phyloP scores from a whole-genome alignment of 2,329 filamentous ascomycete genomes.

The Lasiodiplodia theobromae region DNA sequence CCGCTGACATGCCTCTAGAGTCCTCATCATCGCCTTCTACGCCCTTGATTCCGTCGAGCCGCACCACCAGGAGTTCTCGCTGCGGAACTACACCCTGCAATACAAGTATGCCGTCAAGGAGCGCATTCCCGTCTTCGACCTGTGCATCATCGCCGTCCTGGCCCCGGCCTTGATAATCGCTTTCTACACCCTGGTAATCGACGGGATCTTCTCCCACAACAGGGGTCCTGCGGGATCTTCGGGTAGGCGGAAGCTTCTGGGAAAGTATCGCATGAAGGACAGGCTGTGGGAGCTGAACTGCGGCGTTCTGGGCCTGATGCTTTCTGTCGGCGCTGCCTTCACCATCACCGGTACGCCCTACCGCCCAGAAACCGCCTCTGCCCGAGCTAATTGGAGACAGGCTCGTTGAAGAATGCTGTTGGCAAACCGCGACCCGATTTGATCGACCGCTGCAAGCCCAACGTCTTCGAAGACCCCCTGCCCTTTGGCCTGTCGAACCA shows the following conservation, averaged over 20 bases:
- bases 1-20: slow-evolving; percentile 47
- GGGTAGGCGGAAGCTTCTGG: slow-evolving; percentile 47
- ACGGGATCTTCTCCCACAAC: slow-evolving; percentile 62
- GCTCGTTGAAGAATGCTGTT: slow-evolving; percentile 64
- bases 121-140: slow-evolving; percentile 59
- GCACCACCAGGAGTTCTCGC: slow-evolving; percentile 65
- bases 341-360: slow-evolving; percentile 59
- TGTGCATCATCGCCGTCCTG: slow-evolving; percentile 58
- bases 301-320: slow-evolving; percentile 62
- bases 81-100: slow-evolving; percentile 63
- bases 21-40: slow-evolving; percentile 59
- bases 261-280: slow-evolving; percentile 61
- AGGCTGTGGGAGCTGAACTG: slow-evolving; percentile 69
- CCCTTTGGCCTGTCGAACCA: slow-evolving; percentile 54
- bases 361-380: not conserved
- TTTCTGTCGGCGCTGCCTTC: slow-evolving; percentile 63
- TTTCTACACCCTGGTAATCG: slow-evolving; percentile 64
- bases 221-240: slow-evolving; percentile 40
- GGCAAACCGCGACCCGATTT: slow-evolving; percentile 67
- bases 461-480: slow-evolving; percentile 40
- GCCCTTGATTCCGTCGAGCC: slow-evolving; percentile 62
- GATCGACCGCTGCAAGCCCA: slow-evolving; percentile 61
- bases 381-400: slow-evolving; percentile 32
- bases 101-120: slow-evolving; percentile 65
- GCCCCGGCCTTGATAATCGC: slow-evolving; percentile 60